Conservation (phyloP, 495 filamentous ascomycete species). For the Neohortaea acidophila region DNA sequence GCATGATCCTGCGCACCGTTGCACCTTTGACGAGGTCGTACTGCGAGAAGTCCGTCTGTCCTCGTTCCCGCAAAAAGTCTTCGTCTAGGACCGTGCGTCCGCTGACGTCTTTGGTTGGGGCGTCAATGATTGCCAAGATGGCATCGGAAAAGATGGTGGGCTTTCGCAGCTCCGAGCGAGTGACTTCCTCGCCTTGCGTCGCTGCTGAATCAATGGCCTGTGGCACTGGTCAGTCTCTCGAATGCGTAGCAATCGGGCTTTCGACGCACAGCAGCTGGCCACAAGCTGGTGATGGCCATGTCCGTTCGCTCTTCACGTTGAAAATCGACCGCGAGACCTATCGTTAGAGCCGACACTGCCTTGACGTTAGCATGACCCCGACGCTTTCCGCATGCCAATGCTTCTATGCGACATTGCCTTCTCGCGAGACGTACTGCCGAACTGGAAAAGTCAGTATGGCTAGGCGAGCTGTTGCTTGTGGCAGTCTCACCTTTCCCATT, state of each 20-base stretch:
- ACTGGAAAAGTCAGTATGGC: neutral
- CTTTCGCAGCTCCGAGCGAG: conserved; percentile 45
- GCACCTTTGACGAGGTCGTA: conserved; percentile 55
- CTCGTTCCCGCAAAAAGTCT: conserved; percentile 56
- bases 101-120: conserved; percentile 47
- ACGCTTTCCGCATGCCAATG: too few species aligned
- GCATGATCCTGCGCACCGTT: conserved; percentile 64
- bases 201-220: conserved; percentile 60
- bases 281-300: conserved; percentile 71
- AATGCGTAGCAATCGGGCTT: too few species aligned
- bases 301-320: conserved; percentile 43
- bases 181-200: conserved; percentile 36
- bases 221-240: neutral
- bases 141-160: conserved; percentile 69
- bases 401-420: too few species aligned
- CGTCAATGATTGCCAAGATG: conserved; percentile 54
- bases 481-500: conserved; percentile 57
- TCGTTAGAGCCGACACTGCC: conserved; percentile 39
- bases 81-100: conserved; percentile 64
- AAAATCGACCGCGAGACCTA: conserved; percentile 75
- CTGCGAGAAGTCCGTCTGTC: conserved; percentile 55
- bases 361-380: too few species aligned
- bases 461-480: too few species aligned
- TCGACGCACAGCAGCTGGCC: conserved; percentile 55
- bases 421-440: too few species aligned